A percentile compares a stretch with the other conserved stretches of the same genome.
These are phyloP conservation scores for Luvunga scandens DNA, from an alignment of 345 rosid species.

Conservation along the genomic window DNA sequence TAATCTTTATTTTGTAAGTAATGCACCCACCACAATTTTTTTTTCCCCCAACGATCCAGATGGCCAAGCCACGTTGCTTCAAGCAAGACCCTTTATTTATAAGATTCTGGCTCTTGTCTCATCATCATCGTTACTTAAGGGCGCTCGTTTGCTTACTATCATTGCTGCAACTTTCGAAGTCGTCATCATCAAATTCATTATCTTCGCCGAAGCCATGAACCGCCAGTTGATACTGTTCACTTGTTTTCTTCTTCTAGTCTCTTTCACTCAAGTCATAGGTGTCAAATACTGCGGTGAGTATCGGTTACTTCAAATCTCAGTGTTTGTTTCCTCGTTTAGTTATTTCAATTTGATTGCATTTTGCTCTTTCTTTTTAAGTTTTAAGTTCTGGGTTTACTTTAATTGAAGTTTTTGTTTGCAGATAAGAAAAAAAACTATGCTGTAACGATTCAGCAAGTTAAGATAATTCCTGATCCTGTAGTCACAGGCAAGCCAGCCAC, in stretches of 20 bases:
- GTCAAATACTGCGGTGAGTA: slow-evolving; percentile 30
- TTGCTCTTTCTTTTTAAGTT: not conserved
- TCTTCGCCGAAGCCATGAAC: not conserved
- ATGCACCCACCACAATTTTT: no score
- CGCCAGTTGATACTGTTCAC: not conserved
- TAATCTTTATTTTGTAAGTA: no score
- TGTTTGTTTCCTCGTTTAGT: not conserved
- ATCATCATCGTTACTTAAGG: not conserved
- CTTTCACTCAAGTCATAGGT: slow-evolving; percentile 10
- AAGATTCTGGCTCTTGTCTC: no score
- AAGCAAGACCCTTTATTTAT: no score
- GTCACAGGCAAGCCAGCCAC: slow-evolving; percentile 49
- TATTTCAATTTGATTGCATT: not conserved
- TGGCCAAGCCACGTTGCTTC: no score
- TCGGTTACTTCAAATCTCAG: not conserved
- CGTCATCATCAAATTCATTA: no score
- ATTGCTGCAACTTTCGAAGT: not conserved
- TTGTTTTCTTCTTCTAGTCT: slow-evolving; percentile 12
- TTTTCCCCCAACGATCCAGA: no score
- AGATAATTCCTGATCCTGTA: slow-evolving; percentile 59
- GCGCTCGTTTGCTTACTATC: not conserved
- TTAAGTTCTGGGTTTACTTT: not conserved
- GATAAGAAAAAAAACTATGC: slow-evolving; percentile 45
- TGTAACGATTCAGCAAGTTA: slow-evolving; percentile 46
- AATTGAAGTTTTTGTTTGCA: slow-evolving; percentile 17